Conservation (phyloP, 2,329 filamentous ascomycete genomes). For the Camillea tinctor region DNA sequence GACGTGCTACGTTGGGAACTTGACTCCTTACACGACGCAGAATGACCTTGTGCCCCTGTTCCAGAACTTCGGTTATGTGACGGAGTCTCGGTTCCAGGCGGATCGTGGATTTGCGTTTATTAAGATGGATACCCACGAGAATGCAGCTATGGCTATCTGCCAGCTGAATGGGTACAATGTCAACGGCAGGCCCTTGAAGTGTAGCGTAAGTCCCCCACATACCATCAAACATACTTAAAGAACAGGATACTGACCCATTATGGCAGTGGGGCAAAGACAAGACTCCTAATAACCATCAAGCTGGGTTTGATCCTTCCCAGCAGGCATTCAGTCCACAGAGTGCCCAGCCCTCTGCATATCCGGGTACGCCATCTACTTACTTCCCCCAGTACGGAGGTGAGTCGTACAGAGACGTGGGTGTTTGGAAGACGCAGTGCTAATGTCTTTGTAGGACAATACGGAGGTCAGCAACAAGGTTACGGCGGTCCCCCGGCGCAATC, state of each 20-base stretch:
- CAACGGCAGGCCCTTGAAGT: conserved; percentile 94
- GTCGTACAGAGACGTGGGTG: conserved; percentile 39
- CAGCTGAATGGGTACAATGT: conserved; percentile 98
- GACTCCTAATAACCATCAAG: conserved; percentile 67
- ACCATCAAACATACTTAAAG: conserved; percentile 11
- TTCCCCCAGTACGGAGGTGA: conserved; percentile 92
- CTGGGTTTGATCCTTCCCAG: conserved; percentile 76
- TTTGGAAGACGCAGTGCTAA: conserved; percentile 54
- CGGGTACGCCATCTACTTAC: conserved; percentile 75
- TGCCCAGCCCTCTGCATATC: conserved; percentile 68
- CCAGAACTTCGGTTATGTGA: conserved; percentile 97
- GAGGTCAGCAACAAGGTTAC: conserved; percentile 67
- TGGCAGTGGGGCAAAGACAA: conserved; percentile 97
- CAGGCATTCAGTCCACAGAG: conserved; percentile 71
- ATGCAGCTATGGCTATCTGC: conserved; percentile 97
- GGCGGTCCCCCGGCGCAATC: conserved; percentile 61
- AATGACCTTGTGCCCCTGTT: conserved; percentile 97
- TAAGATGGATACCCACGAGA: conserved; percentile 99
- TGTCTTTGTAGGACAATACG: conserved; percentile 48
- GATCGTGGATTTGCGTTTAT: conserved; percentile 98
- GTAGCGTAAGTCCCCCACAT: conserved; percentile 74
- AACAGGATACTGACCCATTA: conserved; percentile 35
- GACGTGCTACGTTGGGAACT: conserved; percentile 94
- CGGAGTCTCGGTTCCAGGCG: conserved; percentile 96
- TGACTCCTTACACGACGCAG: conserved; percentile 96